Percentiles rank a stretch among this genome's conserved stretches.
Conservation (phyloP, 345 rosid genomes). For the Garcia nutans region DNA sequence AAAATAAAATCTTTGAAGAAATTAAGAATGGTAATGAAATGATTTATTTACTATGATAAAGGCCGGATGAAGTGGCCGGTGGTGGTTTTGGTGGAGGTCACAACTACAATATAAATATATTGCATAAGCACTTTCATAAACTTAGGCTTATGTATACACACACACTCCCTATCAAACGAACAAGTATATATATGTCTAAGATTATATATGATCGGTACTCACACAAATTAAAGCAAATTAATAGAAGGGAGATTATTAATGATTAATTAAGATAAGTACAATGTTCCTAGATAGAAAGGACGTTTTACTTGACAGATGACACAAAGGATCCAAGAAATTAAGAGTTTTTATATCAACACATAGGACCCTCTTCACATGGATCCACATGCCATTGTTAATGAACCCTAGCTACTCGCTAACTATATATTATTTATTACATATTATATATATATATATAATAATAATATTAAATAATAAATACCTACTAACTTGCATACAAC, state of each 20-base stretch:
- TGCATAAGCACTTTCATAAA: too few species aligned
- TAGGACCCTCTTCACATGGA: constrained; percentile 68
- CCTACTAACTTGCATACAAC: constrained; percentile 29
- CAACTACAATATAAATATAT: not conserved
- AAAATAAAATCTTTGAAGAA: too few species aligned
- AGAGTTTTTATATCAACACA: constrained; percentile 30
- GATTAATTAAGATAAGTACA: constrained; percentile 7
- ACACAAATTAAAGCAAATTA: not conserved
- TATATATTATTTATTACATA: not conserved
- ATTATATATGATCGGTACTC: not conserved
- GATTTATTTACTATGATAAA: not conserved
- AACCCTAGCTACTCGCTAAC: not conserved
- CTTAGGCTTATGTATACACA: too few species aligned
- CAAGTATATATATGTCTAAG: not conserved
- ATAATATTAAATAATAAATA: not conserved
- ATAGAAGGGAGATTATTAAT: not conserved
- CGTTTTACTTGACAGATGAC: constrained; percentile 17
- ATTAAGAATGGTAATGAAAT: not conserved
- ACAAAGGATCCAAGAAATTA: constrained; percentile 30
- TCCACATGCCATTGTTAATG: constrained; percentile 45
- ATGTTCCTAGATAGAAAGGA: constrained; percentile 16
- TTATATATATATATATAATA: not conserved
- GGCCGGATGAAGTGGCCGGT: not conserved
- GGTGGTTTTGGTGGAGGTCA: constrained; percentile 1
- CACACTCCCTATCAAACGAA: too few species aligned